Percentiles rank a stretch among this genome's conserved stretches.
These are phyloP conservation scores for Laguncularia racemosa DNA, from an alignment of 345 rosid genomes.

Conservation along the genomic window DNA sequence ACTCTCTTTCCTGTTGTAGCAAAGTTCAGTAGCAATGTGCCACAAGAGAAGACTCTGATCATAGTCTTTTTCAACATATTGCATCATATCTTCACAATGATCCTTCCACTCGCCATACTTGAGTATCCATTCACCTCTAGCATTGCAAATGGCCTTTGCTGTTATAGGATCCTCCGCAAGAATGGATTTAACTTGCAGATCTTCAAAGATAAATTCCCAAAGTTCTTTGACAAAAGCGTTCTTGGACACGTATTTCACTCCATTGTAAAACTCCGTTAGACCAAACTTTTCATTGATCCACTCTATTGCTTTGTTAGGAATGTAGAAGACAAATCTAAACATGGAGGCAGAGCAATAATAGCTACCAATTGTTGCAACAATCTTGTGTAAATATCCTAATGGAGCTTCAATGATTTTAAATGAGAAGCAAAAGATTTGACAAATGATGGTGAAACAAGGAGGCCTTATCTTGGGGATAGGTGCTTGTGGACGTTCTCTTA, in stretches of 20 bases:
- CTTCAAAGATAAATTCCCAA: slow-evolving; percentile 41
- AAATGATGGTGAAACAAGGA: background rate
- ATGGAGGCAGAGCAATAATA: background rate
- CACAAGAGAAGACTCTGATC: slow-evolving; percentile 47
- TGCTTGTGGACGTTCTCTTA: slow-evolving; percentile 14
- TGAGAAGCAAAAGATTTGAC: background rate
- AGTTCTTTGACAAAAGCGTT: slow-evolving; percentile 37
- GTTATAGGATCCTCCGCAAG: slow-evolving; percentile 31
- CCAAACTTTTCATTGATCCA: slow-evolving; percentile 8
- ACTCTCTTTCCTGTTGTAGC: slow-evolving; percentile 10
- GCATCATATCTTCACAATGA: slow-evolving; percentile 15
- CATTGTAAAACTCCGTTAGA: slow-evolving; percentile 26
- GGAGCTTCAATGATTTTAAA: slow-evolving; percentile 10
- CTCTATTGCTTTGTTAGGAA: background rate
- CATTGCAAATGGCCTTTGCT: slow-evolving; percentile 36
- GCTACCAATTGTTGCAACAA: background rate
- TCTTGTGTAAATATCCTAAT: no score
- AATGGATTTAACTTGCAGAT: slow-evolving; percentile 30
- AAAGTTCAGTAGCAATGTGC: slow-evolving; percentile 52
- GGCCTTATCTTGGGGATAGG: slow-evolving; percentile 20
- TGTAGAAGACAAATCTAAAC: background rate
- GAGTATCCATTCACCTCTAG: slow-evolving; percentile 55
- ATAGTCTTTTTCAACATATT: slow-evolving; percentile 23
- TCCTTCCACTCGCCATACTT: slow-evolving; percentile 5
- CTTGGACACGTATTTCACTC: slow-evolving; percentile 18